Conservation (phyloP, 2,329 filamentous ascomycete species). For the Curvularia sp. region DNA sequence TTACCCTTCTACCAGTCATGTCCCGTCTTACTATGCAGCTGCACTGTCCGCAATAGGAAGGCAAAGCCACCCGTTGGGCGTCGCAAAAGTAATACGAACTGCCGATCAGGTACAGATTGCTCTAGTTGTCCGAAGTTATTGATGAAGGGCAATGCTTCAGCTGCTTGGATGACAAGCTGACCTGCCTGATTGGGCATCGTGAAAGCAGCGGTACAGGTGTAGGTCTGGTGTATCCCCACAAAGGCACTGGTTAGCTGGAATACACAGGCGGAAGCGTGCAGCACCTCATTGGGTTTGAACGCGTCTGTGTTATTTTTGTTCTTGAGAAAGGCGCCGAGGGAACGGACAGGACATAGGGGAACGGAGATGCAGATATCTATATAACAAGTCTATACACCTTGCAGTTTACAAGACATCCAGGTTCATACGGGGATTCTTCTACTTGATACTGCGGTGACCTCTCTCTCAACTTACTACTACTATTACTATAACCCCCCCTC, state of each 20-base stretch:
- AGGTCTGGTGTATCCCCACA: slow-evolving; percentile 2
- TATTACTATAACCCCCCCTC: neutral
- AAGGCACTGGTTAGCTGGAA: slow-evolving; percentile 7
- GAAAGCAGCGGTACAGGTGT: slow-evolving; percentile 27
- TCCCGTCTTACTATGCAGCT: slow-evolving; percentile 30
- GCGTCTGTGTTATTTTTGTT: slow-evolving; percentile 8
- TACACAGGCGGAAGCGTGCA: slow-evolving; percentile 30
- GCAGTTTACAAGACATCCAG: slow-evolving; percentile 1
- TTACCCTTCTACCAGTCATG: slow-evolving; percentile 25
- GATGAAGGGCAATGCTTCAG: slow-evolving; percentile 26
- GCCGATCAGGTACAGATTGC: slow-evolving; percentile 32
- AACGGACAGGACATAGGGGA: neutral
- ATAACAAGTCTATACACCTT: neutral
- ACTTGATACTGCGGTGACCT: neutral
- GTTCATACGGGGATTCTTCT: neutral
- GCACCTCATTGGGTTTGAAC: slow-evolving; percentile 39
- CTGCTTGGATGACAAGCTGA: slow-evolving; percentile 30
- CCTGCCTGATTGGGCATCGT: slow-evolving; percentile 38
- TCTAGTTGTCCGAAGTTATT: slow-evolving; percentile 16
- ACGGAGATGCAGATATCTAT: neutral
- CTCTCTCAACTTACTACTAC: neutral
- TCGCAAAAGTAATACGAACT: slow-evolving; percentile 12
- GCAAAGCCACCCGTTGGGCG: slow-evolving; percentile 23
- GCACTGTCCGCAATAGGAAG: slow-evolving; percentile 41
- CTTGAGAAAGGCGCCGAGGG: neutral